These are phyloP conservation scores for Piloderma croceum DNA, from an alignment of 768 basidiomycete genomes.

Conservation along the genomic window DNA sequence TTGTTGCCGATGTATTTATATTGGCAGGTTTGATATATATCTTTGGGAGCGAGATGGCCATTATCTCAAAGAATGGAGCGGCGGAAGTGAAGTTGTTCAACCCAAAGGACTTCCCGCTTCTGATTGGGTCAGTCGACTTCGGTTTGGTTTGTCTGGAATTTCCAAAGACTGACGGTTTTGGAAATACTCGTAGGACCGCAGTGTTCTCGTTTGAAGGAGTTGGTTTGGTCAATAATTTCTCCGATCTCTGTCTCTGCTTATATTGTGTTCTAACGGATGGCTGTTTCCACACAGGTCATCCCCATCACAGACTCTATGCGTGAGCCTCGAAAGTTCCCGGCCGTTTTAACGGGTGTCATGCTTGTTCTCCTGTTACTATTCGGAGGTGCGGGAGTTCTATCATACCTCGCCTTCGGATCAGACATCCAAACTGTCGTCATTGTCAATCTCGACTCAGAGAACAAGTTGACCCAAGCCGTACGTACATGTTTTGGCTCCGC, in stretches of 20 bases:
- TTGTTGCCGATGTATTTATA: constrained; percentile 94
- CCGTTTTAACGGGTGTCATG: constrained; percentile 87
- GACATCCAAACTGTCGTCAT: constrained; percentile 90
- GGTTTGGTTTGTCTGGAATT: background rate
- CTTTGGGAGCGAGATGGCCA: constrained; percentile 74
- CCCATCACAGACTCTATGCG: constrained; percentile 97
- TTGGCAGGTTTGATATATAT: constrained; percentile 83
- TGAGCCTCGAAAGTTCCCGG: constrained; percentile 90
- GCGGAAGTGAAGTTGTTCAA: constrained; percentile 87
- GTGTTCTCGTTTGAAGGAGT: constrained; percentile 99
- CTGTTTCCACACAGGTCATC: no score
- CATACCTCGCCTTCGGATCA: constrained; percentile 84
- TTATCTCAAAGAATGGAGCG: constrained; percentile 63
- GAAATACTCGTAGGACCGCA: constrained; percentile 74
- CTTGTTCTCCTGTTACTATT: constrained; percentile 79
- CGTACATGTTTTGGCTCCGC: constrained; percentile 28
- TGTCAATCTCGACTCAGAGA: constrained; percentile 81
- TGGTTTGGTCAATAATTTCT: constrained; percentile 59
- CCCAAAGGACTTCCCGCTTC: constrained; percentile 78
- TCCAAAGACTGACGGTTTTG: constrained; percentile 4
- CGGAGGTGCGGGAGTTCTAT: constrained; percentile 80
- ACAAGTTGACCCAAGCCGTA: constrained; percentile 84
- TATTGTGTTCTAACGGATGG: constrained; percentile 8
- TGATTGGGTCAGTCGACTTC: constrained; percentile 68
- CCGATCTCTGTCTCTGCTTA: background rate